A percentile compares a stretch with the other conserved stretches of the same genome.
These are phyloP conservation scores for Diaporthe longicolla DNA, from an alignment of 2,329 filamentous ascomycete genomes.

Conservation along the genomic window DNA sequence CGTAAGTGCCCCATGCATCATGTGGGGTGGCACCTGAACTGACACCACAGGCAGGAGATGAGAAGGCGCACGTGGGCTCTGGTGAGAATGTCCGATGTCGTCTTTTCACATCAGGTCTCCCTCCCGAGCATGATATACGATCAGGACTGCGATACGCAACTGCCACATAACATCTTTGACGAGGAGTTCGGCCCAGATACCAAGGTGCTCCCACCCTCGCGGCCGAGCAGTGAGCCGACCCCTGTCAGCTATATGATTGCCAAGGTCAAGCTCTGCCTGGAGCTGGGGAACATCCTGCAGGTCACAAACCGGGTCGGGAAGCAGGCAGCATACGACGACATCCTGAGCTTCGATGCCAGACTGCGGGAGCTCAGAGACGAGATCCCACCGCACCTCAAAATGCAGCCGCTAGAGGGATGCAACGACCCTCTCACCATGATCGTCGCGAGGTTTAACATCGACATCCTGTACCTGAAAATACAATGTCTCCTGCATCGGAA, in stretches of 20 bases:
- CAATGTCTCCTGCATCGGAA: conserved; percentile 91
- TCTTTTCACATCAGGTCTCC: conserved; percentile 83
- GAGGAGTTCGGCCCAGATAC: conserved; percentile 82
- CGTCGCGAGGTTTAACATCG: conserved; percentile 86
- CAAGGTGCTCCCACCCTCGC: conserved; percentile 75
- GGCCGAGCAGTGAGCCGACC: conserved; percentile 79
- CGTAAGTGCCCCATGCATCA: conserved; percentile 55
- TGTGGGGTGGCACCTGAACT: not conserved
- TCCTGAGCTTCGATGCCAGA: conserved; percentile 73
- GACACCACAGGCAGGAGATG: conserved; percentile 70
- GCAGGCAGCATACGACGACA: conserved; percentile 73
- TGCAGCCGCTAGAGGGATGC: conserved; percentile 81
- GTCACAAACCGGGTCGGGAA: conserved; percentile 70
- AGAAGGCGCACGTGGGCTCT: conserved; percentile 77
- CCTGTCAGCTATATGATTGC: conserved; percentile 85
- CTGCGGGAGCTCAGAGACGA: conserved; percentile 74
- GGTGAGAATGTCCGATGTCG: conserved; percentile 79
- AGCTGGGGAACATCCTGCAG: conserved; percentile 81
- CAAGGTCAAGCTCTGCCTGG: conserved; percentile 76
- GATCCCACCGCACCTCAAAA: conserved; percentile 83
- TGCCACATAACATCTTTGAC: conserved; percentile 85
- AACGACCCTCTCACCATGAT: conserved; percentile 87
- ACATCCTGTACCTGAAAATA: conserved; percentile 89
- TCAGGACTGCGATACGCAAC: conserved; percentile 80
- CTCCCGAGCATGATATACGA: conserved; percentile 78